A percentile compares a stretch with the other conserved stretches of the same genome.
Conservation (phyloP, 2,329 filamentous ascomycete species). For the Penicillium sp. region DNA sequence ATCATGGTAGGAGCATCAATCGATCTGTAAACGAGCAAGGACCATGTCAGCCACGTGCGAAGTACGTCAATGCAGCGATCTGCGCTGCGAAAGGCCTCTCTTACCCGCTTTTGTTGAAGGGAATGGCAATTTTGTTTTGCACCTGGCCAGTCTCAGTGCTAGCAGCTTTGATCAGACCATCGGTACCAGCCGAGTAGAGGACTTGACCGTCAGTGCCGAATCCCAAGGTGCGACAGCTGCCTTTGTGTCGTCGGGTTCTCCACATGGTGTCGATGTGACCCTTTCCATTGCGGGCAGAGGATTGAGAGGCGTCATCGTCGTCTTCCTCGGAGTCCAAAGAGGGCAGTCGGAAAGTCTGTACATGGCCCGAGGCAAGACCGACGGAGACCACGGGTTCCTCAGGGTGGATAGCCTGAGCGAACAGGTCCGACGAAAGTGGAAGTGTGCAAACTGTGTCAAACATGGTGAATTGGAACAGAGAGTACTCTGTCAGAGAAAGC, state of each 20-base stretch:
- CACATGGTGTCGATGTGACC: constrained; percentile 80
- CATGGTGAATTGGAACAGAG: constrained; percentile 54
- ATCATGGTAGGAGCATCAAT: constrained; percentile 78
- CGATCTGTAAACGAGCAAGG: constrained; percentile 35
- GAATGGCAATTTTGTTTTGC: constrained; percentile 78
- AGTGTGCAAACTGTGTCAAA: constrained; percentile 91
- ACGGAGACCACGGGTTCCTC: constrained; percentile 81
- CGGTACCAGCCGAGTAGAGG: constrained; percentile 62
- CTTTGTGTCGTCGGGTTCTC: constrained; percentile 88
- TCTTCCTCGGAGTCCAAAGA: constrained; percentile 55
- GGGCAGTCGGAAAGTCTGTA: constrained; percentile 77
- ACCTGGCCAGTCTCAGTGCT: constrained; percentile 65
- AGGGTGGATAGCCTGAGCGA: constrained; percentile 85
- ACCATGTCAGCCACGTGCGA: constrained; percentile 9
- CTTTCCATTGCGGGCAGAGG: constrained; percentile 60
- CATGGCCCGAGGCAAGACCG: constrained; percentile 80
- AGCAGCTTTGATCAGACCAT: constrained; percentile 65
- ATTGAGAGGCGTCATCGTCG: constrained; percentile 48
- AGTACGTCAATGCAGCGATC: constrained; percentile 1
- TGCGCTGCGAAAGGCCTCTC: constrained; percentile 17
- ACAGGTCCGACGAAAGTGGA: constrained; percentile 82
- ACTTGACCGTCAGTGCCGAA: constrained; percentile 78
- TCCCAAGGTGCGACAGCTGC: constrained; percentile 80
- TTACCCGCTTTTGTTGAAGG: constrained; percentile 49
- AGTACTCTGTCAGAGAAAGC: not conserved